Percentiles rank a stretch among this genome's conserved stretches.
Conservation (phyloP, 2,329 filamentous ascomycete species). For the Alternaria metachromatica region DNA sequence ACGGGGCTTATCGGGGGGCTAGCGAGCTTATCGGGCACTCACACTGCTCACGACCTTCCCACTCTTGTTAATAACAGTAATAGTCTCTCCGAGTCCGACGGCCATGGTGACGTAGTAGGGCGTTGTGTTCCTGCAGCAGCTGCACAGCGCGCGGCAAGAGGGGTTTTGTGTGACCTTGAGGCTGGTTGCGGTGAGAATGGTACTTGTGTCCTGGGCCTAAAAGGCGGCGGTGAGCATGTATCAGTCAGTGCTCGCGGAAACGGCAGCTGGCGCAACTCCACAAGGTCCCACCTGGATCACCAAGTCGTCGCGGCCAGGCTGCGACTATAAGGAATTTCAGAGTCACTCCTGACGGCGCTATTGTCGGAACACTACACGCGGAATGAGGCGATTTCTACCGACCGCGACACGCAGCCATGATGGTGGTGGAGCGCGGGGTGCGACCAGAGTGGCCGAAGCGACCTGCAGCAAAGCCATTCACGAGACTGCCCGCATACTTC, state of each 20-base stretch:
- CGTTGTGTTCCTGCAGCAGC: slow-evolving; percentile 24
- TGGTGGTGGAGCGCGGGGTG: slow-evolving; percentile 27
- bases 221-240: slow-evolving; percentile 43
- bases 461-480: slow-evolving; percentile 30
- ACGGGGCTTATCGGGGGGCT: slow-evolving; percentile 14
- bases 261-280: slow-evolving; percentile 30
- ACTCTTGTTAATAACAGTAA: slow-evolving; percentile 89
- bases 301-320: slow-evolving; percentile 12
- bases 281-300: slow-evolving; percentile 28
- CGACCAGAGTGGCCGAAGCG: slow-evolving; percentile 20
- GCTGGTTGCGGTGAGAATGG: slow-evolving; percentile 18
- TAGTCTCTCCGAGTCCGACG: slow-evolving; percentile 70
- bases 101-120: slow-evolving; percentile 36
- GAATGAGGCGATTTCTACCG: slow-evolving; percentile 37
- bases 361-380: slow-evolving; percentile 13
- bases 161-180: slow-evolving; percentile 28
- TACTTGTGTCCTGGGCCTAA: slow-evolving; percentile 24
- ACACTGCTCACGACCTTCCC: slow-evolving; percentile 91
- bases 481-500: slow-evolving; percentile 29
- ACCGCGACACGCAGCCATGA: slow-evolving; percentile 22
- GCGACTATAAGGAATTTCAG: slow-evolving; percentile 13
- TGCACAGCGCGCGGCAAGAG: slow-evolving; percentile 28
- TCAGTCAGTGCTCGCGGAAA: slow-evolving; percentile 37
- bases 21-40: slow-evolving; percentile 49
- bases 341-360: background rate